These are phyloP conservation scores for Sicyos edulis DNA, from an alignment of 306 rosid species.

Conservation along the genomic window DNA sequence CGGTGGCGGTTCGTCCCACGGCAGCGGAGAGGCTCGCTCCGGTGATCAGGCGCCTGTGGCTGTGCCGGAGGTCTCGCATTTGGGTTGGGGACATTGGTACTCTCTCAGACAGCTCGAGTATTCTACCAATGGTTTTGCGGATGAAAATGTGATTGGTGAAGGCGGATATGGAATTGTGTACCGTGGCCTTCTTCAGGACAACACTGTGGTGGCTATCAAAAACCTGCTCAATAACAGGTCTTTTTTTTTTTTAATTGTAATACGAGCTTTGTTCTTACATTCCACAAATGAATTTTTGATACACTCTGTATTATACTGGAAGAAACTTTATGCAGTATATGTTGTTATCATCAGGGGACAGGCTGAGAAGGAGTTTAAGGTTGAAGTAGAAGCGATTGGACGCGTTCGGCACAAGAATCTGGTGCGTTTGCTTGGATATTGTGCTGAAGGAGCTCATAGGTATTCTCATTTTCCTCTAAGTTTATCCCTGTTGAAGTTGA, in stretches of 20 bases:
- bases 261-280: no score
- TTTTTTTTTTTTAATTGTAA: constrained; percentile 16
- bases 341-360: constrained; percentile 40
- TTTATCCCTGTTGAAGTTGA: no score
- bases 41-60: constrained; percentile 39
- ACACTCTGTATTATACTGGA: no score
- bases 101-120: constrained; percentile 54
- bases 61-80: constrained; percentile 55
- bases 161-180: constrained; percentile 67
- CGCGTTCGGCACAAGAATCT: constrained; percentile 62
- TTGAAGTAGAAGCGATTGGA: constrained; percentile 63
- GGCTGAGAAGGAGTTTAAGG: constrained; percentile 64
- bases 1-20: constrained; percentile 38
- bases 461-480: neutral
- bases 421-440: constrained; percentile 56
- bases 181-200: constrained; percentile 43
- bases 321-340: neutral
- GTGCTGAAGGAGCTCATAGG: constrained; percentile 66
- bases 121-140: constrained; percentile 47
- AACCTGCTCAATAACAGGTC: constrained; percentile 57
- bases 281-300: no score
- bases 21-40: constrained; percentile 19
- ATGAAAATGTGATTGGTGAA: constrained; percentile 58
- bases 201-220: constrained; percentile 41
- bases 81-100: constrained; percentile 67